Conservation (phyloP, 2,329 filamentous ascomycete species). For the Xylaria polymorpha region DNA sequence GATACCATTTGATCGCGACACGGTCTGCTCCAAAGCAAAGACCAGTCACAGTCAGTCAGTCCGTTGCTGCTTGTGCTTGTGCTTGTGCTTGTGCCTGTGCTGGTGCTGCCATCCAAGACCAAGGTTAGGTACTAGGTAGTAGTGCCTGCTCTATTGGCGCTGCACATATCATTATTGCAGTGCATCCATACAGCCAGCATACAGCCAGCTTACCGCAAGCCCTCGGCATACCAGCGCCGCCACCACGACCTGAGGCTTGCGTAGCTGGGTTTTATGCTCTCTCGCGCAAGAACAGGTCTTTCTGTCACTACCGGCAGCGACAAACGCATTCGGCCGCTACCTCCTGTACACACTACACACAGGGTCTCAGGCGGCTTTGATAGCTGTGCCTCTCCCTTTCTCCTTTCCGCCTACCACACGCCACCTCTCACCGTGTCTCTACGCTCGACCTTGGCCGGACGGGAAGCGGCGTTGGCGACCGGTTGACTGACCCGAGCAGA, state of each 20-base stretch:
- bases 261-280: conserved; percentile 21
- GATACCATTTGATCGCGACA: conserved; percentile 9
- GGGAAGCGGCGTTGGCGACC: conserved; percentile 8
- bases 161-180: not conserved
- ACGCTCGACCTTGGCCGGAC: conserved; percentile 9
- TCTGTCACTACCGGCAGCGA: conserved; percentile 19
- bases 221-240: not conserved
- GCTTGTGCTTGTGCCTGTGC: not conserved
- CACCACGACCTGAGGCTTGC: conserved; percentile 18
- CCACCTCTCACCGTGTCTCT: not conserved
- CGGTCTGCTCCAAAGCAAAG: conserved; percentile 1
- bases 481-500: not conserved
- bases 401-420: conserved; percentile 6
- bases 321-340: conserved; percentile 20
- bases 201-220: not conserved
- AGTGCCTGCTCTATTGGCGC: not conserved
- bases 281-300: conserved; percentile 11
- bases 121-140: not conserved
- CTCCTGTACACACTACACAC: not conserved
- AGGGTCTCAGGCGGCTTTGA: not conserved
- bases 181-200: not conserved
- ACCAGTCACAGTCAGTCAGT: not conserved
- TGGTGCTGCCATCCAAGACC: not conserved
- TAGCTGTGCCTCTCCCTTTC: conserved; percentile 16
- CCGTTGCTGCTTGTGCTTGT: not conserved